phyloP scores from a whole-genome alignment of 179 eudicot genomes.

The Vitellaria paradoxa region DNA sequence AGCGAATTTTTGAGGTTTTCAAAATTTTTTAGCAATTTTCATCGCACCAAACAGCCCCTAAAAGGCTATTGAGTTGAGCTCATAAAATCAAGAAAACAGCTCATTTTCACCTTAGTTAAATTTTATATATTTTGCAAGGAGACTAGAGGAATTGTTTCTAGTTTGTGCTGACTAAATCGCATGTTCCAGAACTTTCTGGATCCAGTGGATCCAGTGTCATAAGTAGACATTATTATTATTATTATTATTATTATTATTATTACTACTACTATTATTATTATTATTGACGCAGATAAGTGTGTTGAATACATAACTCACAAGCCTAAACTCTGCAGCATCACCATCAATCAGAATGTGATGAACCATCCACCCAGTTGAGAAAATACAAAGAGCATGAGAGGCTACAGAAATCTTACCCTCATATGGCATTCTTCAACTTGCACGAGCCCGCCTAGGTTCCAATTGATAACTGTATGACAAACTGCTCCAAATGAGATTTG shows the following conservation, averaged over 20 bases:
- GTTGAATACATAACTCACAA: not conserved
- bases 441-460: constrained; percentile 2
- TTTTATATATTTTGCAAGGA: too few species aligned
- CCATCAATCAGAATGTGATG: not conserved
- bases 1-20: too few species aligned
- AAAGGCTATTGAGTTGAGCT: too few species aligned
- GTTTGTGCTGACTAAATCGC: too few species aligned
- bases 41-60: too few species aligned
- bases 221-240: too few species aligned
- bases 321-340: not conserved
- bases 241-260: not conserved
- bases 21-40: too few species aligned
- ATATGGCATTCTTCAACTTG: constrained; percentile 5
- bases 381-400: not conserved
- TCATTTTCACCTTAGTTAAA: too few species aligned
- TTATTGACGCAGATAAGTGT: not conserved
- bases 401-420: constrained; percentile 4
- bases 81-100: too few species aligned
- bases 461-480: constrained; percentile 8
- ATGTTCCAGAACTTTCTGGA: too few species aligned
- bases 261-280: not conserved
- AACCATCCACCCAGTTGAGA: not conserved
- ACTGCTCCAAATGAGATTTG: constrained; percentile 3
- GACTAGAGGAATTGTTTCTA: too few species aligned
- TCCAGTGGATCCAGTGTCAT: too few species aligned